Percentiles rank a stretch among this genome's conserved stretches.
Evolutionary conservation across 805 yeast species (phyloP).

Genomic region (Zygoascus tannicola): DNA sequence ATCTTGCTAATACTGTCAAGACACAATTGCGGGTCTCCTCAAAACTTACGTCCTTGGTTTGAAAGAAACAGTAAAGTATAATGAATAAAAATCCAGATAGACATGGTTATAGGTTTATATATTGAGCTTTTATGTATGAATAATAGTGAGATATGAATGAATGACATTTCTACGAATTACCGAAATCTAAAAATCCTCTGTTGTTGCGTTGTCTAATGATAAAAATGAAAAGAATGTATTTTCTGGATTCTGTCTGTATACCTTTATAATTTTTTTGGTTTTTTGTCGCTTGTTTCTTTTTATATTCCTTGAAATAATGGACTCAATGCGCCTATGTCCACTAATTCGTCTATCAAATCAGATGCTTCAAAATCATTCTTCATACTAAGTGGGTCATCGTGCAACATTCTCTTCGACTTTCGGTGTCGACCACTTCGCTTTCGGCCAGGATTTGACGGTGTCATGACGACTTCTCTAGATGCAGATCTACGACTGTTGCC

Average conservation of each 20-base stretch:
- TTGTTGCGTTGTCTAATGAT: too few relatives aligned
- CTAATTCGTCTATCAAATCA: constrained; percentile 28
- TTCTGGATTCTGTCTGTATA: too few relatives aligned
- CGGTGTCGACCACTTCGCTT: constrained; percentile 14
- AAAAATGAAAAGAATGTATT: not conserved
- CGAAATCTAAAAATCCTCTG: too few relatives aligned
- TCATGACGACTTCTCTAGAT: constrained; percentile 21
- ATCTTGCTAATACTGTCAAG: constrained; percentile 72
- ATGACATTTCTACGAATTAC: too few relatives aligned
- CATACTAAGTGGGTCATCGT: constrained; percentile 7
- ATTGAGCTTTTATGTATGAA: too few relatives aligned
- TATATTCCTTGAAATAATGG: constrained; percentile 24
- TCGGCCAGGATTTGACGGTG: constrained; percentile 22
- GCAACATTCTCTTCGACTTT: constrained; percentile 8
- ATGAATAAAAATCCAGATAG: too few relatives aligned
- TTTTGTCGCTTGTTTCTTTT: not conserved
- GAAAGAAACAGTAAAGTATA: too few relatives aligned
- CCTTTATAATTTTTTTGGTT: too few relatives aligned
- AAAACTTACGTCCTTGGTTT: constrained; percentile 52
- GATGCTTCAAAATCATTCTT: constrained; percentile 13
- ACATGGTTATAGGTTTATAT: too few relatives aligned
- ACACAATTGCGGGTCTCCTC: constrained; percentile 76
- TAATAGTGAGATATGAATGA: too few relatives aligned
- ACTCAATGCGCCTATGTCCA: constrained; percentile 28
- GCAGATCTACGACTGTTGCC: constrained; percentile 6